Evolutionary conservation across 2,329 filamentous ascomycete genomes (phyloP).

Genomic region (Ophiostoma piceae): DNA sequence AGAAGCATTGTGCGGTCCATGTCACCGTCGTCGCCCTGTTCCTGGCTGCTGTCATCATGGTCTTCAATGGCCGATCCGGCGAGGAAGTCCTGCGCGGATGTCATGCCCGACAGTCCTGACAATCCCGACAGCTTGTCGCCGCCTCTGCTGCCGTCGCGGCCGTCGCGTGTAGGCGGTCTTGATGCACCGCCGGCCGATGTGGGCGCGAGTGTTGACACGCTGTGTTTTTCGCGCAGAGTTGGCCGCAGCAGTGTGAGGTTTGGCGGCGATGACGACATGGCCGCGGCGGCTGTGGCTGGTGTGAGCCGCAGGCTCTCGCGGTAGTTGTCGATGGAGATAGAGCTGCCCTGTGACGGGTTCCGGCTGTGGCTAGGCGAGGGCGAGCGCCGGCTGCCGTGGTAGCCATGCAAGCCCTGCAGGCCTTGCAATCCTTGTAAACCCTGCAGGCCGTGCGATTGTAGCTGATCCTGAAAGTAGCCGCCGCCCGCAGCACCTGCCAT

Average conservation of each 20-base stretch:
- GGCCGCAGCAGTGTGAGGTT: constrained; percentile 24
- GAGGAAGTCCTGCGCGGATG: constrained; percentile 28
- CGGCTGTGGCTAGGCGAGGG: constrained; percentile 29
- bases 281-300: constrained; percentile 8
- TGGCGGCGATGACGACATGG: constrained; percentile 14
- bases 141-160: constrained; percentile 28
- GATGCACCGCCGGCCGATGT: constrained; percentile 45
- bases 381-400: background rate
- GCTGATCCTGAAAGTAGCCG: constrained; percentile 21
- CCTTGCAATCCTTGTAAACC: background rate
- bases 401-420: constrained; percentile 7
- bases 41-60: constrained; percentile 25
- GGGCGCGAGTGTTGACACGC: constrained; percentile 57
- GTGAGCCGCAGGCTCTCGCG: constrained; percentile 20
- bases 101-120: background rate
- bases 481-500: constrained; percentile 59
- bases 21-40: constrained; percentile 32
- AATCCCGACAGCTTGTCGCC: constrained; percentile 23
- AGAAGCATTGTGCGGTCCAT: constrained; percentile 23
- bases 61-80: constrained; percentile 37
- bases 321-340: constrained; percentile 32
- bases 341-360: constrained; percentile 33
- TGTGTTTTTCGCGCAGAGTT: constrained; percentile 52
- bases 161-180: constrained; percentile 54
- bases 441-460: background rate